phyloP scores from a whole-genome alignment of 192 early-diverging fungal genomes.

The Podila clonocystis region DNA sequence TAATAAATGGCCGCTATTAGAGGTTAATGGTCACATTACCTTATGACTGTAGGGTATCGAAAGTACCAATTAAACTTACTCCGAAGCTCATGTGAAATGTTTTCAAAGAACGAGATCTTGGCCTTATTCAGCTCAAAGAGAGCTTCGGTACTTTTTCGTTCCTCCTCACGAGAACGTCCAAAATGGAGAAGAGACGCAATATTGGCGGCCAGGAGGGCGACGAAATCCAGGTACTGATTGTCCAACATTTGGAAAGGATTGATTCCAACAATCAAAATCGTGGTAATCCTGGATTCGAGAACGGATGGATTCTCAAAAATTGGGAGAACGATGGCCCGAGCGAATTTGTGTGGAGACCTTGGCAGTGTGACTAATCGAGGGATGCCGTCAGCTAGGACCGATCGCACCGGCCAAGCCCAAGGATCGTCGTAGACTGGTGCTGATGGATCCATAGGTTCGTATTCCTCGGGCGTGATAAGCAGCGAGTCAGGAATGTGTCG shows the following conservation, averaged over 20 bases:
- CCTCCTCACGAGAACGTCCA: slow-evolving; percentile 50
- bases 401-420: slow-evolving; percentile 46
- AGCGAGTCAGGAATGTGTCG: slow-evolving; percentile 45
- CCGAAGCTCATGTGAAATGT: slow-evolving; percentile 55
- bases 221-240: slow-evolving; percentile 43
- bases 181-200: slow-evolving; percentile 31
- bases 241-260: slow-evolving; percentile 45
- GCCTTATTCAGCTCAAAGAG: slow-evolving; percentile 48
- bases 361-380: slow-evolving; percentile 43
- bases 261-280: slow-evolving; percentile 42
- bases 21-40: background rate
- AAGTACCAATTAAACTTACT: slow-evolving; percentile 37
- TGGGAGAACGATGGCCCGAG: slow-evolving; percentile 28
- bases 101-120: slow-evolving; percentile 55
- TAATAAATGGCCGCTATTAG: background rate
- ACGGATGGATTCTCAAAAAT: slow-evolving; percentile 38
- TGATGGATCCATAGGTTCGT: slow-evolving; percentile 37
- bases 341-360: slow-evolving; percentile 41
- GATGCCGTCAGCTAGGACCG: slow-evolving; percentile 37
- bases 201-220: slow-evolving; percentile 42
- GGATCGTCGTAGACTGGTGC: slow-evolving; percentile 31
- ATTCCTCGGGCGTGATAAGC: slow-evolving; percentile 43
- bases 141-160: slow-evolving; percentile 39
- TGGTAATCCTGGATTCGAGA: slow-evolving; percentile 31
- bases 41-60: background rate